Conservation (phyloP, 495 filamentous ascomycete genomes). For the Jackrogersella minutella region DNA sequence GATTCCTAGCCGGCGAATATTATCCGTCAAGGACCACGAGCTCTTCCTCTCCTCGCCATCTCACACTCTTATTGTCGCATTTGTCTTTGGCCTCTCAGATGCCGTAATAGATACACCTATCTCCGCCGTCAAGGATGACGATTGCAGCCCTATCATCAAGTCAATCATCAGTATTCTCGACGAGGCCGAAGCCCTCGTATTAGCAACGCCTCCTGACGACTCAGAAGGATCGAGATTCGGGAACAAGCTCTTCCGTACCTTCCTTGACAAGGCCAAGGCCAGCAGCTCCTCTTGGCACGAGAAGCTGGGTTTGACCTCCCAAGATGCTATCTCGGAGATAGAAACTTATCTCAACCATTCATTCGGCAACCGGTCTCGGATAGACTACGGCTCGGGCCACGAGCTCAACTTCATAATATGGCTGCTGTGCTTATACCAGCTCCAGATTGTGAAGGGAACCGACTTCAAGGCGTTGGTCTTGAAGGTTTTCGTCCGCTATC, state of each 20-base stretch:
- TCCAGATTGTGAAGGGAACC: slow-evolving; percentile 66
- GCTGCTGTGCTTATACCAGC: slow-evolving; percentile 87
- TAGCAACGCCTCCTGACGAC: slow-evolving; percentile 77
- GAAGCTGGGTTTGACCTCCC: slow-evolving; percentile 61
- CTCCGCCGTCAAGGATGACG: slow-evolving; percentile 65
- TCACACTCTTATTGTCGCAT: slow-evolving; percentile 78
- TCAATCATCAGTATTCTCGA: slow-evolving; percentile 76
- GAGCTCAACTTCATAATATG: slow-evolving; percentile 96
- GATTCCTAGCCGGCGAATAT: slow-evolving; percentile 76
- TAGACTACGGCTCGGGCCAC: slow-evolving; percentile 97
- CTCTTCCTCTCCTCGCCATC: slow-evolving; percentile 82
- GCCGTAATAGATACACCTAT: slow-evolving; percentile 78
- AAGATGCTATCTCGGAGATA: slow-evolving; percentile 70
- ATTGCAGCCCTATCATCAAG: slow-evolving; percentile 63
- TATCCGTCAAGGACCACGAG: slow-evolving; percentile 80
- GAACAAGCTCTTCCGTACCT: slow-evolving; percentile 86
- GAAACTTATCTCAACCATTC: slow-evolving; percentile 82
- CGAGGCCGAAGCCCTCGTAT: slow-evolving; percentile 67
- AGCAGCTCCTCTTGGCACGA: slow-evolving; percentile 64
- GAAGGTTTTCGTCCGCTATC: slow-evolving; percentile 79
- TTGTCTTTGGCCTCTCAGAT: slow-evolving; percentile 86
- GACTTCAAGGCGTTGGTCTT: slow-evolving; percentile 80
- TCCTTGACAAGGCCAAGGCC: slow-evolving; percentile 75
- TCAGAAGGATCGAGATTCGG: slow-evolving; percentile 91
- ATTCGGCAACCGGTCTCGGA: slow-evolving; percentile 84